phyloP scores from a whole-genome alignment of 192 early-diverging fungal species.

The Gigaspora rosea region DNA sequence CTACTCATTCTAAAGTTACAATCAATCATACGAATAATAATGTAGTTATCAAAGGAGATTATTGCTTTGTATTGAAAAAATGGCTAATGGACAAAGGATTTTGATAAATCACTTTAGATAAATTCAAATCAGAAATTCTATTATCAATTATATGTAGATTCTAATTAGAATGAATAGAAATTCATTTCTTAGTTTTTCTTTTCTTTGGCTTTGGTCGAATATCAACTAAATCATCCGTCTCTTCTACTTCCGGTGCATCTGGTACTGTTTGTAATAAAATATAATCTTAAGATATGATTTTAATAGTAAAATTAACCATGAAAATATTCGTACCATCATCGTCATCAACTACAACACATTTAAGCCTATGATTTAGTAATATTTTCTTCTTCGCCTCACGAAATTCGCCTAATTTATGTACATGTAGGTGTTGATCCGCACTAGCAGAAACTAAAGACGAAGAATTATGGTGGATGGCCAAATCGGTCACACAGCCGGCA shows the following conservation, averaged over 20 bases:
- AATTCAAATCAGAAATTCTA: background rate
- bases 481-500: conserved; percentile 55
- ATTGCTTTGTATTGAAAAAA: conserved; percentile 39
- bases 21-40: conserved; percentile 34
- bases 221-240: conserved; percentile 62
- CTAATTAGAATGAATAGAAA: background rate
- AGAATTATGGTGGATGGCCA: conserved; percentile 27
- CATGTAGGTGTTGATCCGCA: conserved; percentile 75
- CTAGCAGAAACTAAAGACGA: conserved; percentile 63
- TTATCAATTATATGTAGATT: background rate
- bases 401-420: conserved; percentile 64
- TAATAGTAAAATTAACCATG: no score
- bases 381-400: conserved; percentile 59
- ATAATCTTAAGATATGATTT: no score
- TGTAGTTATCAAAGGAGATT: conserved; percentile 43
- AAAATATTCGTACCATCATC: conserved; percentile 28
- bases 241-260: conserved; percentile 35
- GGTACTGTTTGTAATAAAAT: no score
- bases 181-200: conserved; percentile 29
- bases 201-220: conserved; percentile 1
- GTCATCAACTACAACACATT: conserved; percentile 66
- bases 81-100: conserved; percentile 49
- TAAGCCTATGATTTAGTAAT: conserved; percentile 79
- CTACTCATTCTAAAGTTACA: background rate
- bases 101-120: background rate